Percentiles rank a stretch among this genome's conserved stretches.
Evolutionary conservation across 164 flowering plant species (phyloP).

Genomic region (Vitis cinerea): DNA sequence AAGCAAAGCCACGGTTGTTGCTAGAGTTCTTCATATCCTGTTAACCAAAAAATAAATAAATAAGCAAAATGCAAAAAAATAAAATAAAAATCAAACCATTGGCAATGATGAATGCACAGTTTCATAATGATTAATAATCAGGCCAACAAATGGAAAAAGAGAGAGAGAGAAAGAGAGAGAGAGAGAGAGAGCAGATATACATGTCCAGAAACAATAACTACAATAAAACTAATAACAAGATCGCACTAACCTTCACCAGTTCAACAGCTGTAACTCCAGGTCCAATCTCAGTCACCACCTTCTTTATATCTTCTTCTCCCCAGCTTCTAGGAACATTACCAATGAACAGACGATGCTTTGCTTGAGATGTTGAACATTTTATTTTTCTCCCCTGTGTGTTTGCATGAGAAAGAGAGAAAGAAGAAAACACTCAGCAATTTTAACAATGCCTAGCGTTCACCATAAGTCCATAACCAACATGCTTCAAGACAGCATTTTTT

Average conservation of each 20-base stretch:
- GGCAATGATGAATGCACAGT: too few relatives aligned
- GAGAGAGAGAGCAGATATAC: neutral
- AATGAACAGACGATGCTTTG: conserved; percentile 78
- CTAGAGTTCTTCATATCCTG: conserved; percentile 72
- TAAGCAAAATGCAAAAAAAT: neutral
- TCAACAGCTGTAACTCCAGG: conserved; percentile 76
- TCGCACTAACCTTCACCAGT: conserved; percentile 60
- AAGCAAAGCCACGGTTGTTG: conserved; percentile 86
- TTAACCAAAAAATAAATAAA: neutral
- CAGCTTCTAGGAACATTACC: conserved; percentile 84
- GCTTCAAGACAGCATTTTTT: too few relatives aligned
- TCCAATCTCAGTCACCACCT: conserved; percentile 60
- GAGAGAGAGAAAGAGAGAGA: neutral
- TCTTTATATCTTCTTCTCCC: conserved; percentile 69
- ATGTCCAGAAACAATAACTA: neutral
- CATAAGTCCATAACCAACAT: too few relatives aligned
- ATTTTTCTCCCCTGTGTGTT: conserved; percentile 61
- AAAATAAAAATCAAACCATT: neutral
- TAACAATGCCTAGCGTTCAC: too few relatives aligned
- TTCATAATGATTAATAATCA: too few relatives aligned
- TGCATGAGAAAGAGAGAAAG: conserved; percentile 10
- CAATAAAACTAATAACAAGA: neutral
- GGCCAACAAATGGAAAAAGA: neutral
- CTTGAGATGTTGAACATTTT: conserved; percentile 82
- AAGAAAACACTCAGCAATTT: neutral